Base-by-base conservation (phyloP, 805 yeast genomes). In the Yamadazyma sp. region DNA sequence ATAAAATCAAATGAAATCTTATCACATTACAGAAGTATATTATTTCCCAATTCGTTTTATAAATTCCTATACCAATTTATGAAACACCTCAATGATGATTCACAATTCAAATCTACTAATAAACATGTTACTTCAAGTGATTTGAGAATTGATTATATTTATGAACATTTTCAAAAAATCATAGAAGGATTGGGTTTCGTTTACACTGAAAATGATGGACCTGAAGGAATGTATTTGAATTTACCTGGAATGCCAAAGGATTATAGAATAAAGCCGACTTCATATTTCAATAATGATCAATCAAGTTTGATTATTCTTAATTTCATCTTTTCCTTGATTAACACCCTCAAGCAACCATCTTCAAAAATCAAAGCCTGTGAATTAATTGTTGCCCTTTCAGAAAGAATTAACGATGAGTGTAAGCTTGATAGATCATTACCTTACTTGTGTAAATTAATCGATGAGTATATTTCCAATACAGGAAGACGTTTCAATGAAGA, bases 351-450 rank as follows among this genome's bases (percentile, higher is more conserved):
- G 6, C 73, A 75, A 17, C 79, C 86, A 1, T 51, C 73, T 0
- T 76, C 80, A 26, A 68, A 86, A 41, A 54, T 81, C 7, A 75
- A 77, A 48, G 91, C 89, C 1, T 71, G 94, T 42, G 93, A 87
- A 49, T 58, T 89, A 42, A 72, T 93, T 1, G 55, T 86, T 7
- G 84, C 86, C 0, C 67, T 91, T 13, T 76, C 91, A 2, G 95
- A 86, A 49, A 74, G 77, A 38, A 65, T 87, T 2, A 75, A 76
- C 16, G 98, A 93, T 53, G 95, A 85, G 38, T 80, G 80, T 11
- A 91, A 88, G 53, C 63, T 93, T 25, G 97, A 93, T 55, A 61
- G 97, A 29, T 78, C 87, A 21, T 56, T 93, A 16, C 98, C 98
- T 0, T 86, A 82, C 52, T 55, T 93, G 16, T 73, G 86, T 15